phyloP scores from a whole-genome alignment of 1,139 yeast species.

The Yamadazyma diospyri region DNA sequence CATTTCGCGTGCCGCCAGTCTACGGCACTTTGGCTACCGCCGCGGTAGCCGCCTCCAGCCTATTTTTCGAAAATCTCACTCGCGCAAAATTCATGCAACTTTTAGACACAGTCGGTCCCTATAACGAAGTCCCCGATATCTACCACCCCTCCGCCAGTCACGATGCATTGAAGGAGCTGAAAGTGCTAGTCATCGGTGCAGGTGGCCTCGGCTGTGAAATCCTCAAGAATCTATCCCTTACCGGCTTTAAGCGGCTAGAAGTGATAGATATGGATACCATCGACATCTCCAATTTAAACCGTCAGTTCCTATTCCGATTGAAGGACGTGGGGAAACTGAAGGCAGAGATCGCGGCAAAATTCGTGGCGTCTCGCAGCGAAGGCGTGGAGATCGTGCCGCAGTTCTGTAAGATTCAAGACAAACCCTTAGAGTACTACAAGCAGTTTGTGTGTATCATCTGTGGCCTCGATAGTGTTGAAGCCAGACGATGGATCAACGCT shows the following conservation, averaged over 20 bases:
- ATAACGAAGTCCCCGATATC: slow-evolving; percentile 38
- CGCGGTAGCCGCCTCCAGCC: too few species aligned
- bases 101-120: slow-evolving; percentile 34
- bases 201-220: slow-evolving; percentile 97
- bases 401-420: slow-evolving; percentile 71
- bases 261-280: slow-evolving; percentile 95
- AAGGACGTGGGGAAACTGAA: slow-evolving; percentile 77
- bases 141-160: slow-evolving; percentile 25
- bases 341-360: slow-evolving; percentile 73
- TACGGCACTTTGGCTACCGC: too few species aligned
- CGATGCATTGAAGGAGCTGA: slow-evolving; percentile 25
- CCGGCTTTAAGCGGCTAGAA: slow-evolving; percentile 72
- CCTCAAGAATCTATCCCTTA: slow-evolving; percentile 73
- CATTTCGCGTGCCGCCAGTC: too few species aligned
- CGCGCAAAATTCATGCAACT: slow-evolving; percentile 22
- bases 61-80: not conserved
- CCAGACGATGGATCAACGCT: slow-evolving; percentile 88
- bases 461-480: slow-evolving; percentile 88
- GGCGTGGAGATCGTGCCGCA: slow-evolving; percentile 49
- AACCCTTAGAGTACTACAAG: slow-evolving; percentile 58
- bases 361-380: slow-evolving; percentile 40
- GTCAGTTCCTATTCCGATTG: slow-evolving; percentile 80
- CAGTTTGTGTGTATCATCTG: slow-evolving; percentile 75
- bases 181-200: slow-evolving; percentile 72
- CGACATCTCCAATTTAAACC: slow-evolving; percentile 82